These are phyloP conservation scores for Colletotrichum falcatum DNA, from an alignment of 2,329 filamentous ascomycete genomes.

Conservation along the genomic window DNA sequence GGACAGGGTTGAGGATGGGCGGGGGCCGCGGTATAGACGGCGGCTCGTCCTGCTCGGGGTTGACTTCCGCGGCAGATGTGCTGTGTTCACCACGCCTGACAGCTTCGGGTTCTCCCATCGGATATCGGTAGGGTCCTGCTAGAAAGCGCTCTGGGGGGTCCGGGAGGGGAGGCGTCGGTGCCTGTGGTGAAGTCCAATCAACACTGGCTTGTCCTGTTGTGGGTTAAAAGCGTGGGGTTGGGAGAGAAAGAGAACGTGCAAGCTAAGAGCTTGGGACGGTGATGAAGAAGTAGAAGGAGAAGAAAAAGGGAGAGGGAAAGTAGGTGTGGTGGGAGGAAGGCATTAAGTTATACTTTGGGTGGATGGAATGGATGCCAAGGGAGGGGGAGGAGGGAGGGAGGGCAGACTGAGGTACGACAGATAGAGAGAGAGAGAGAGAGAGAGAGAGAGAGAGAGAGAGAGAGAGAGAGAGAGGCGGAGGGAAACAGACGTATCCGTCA, in stretches of 20 bases:
- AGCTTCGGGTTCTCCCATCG: slow-evolving; percentile 44
- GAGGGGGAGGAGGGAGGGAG: slow-evolving; percentile 6
- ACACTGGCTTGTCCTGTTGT: slow-evolving; percentile 11
- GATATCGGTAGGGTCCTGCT: slow-evolving; percentile 41
- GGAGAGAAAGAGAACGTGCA: slow-evolving; percentile 24
- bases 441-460: too few relatives aligned
- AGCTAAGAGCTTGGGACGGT: slow-evolving; percentile 39
- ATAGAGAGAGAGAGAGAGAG: too few relatives aligned
- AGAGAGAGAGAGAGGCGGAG: neutral
- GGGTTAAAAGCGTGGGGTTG: neutral
- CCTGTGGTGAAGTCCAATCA: slow-evolving; percentile 36
- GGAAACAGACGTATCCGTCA: neutral
- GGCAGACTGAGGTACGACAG: too few relatives aligned
- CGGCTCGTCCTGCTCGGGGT: slow-evolving; percentile 43
- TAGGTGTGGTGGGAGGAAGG: slow-evolving; percentile 23
- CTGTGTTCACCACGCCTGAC: slow-evolving; percentile 43
- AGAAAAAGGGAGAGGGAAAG: too few relatives aligned
- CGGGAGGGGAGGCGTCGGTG: slow-evolving; percentile 26
- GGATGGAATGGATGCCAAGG: slow-evolving; percentile 27
- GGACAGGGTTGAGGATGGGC: slow-evolving; percentile 36
- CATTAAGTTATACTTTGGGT: slow-evolving; percentile 38
- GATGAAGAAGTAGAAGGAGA: slow-evolving; percentile 26
- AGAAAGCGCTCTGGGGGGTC: slow-evolving; percentile 22
- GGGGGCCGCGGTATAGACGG: slow-evolving; percentile 41
- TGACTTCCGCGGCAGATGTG: slow-evolving; percentile 43